Base-by-base conservation (phyloP, 169 alveolate genomes). In the Eimeria necatrix region DNA sequence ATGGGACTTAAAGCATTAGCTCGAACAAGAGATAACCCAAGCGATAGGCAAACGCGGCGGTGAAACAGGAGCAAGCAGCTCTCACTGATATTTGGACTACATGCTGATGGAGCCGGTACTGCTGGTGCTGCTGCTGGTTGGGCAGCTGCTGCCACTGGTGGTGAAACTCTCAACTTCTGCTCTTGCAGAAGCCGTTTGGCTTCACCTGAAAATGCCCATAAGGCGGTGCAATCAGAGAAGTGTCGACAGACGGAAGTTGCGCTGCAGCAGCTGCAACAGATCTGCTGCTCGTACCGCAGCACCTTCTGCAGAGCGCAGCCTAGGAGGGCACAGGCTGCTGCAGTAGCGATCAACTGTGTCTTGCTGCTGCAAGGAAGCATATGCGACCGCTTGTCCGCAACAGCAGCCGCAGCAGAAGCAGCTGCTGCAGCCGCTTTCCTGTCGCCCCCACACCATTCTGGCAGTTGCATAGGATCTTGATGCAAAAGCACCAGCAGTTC, bases 271-370 rank as follows among this genome's bases (percentile, higher is more conserved):
- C 70, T 48, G 89, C 89, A 80, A 0, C 68, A 60, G 14, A 80
- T 32, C 49, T 80, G 89, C 51, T 80, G 89, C 70, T 80, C 89
- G n/a, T 80, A 80, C 46, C 89, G 89, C 70, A 80, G 89, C 70
- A 80, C 89, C 12, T 52, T 80, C 3, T 80, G 89, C 9, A 80
- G 24, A n/a, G 26, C 26, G n/a, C 53, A 48, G 24, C 71, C 71
- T 20, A 80, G 16, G 16, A 80, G 53, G 52, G 24, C 20, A 60
- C 89, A 80, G 46, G 89, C 89, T 22, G 89, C 56, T 51, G 89
- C 89, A 80, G 89, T 80, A n/a, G 89, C 89, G 3, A 80, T 48
- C 48, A 51, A 12, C 26, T 80, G 89, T 4, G 89, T 64, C 8
- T 60, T 80, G 71, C 89, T 80, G 51, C 89, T 80, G 71, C 71